phyloP scores from a whole-genome alignment of 441 rosid species.

The Pelargonium australe region DNA sequence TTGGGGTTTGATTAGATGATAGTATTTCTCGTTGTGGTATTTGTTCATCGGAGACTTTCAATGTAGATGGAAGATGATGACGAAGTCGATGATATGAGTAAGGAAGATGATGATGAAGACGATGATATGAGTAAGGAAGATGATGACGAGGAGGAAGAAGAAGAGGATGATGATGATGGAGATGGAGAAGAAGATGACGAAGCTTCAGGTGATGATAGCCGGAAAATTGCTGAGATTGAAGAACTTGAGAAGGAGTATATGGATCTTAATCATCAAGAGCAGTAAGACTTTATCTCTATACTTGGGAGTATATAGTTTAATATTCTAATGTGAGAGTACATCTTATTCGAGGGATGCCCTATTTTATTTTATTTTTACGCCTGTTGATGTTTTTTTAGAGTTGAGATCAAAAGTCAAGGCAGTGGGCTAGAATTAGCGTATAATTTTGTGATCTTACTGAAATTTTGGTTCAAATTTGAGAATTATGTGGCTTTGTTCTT shows the following conservation, averaged over 20 bases:
- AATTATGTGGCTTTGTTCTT: too few species aligned
- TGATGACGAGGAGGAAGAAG: constrained; percentile 18
- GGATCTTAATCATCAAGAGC: constrained; percentile 62
- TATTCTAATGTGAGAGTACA: background rate
- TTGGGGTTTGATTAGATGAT: background rate
- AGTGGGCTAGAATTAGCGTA: background rate
- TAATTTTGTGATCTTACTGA: background rate
- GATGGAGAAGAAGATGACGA: constrained; percentile 30
- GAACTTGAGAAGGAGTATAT: constrained; percentile 77
- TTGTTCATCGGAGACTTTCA: background rate
- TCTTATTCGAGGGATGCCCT: too few species aligned
- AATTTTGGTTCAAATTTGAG: too few species aligned
- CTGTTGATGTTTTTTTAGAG: background rate
- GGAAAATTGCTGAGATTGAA: constrained; percentile 59
- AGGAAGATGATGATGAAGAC: constrained; percentile 17
- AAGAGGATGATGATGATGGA: constrained; percentile 20
- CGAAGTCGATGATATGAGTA: constrained; percentile 15
- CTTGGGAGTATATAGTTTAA: background rate
- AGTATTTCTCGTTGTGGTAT: constrained; percentile 1
- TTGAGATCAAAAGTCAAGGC: background rate
- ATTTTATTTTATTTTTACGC: background rate
- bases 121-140: constrained; percentile 22
- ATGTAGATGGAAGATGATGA: constrained; percentile 19
- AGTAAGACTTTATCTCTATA: constrained; percentile 36
- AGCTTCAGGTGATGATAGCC: constrained; percentile 17